phyloP scores from a whole-genome alignment of 208 protist genomes.

The Sergeia podlipaevii region DNA sequence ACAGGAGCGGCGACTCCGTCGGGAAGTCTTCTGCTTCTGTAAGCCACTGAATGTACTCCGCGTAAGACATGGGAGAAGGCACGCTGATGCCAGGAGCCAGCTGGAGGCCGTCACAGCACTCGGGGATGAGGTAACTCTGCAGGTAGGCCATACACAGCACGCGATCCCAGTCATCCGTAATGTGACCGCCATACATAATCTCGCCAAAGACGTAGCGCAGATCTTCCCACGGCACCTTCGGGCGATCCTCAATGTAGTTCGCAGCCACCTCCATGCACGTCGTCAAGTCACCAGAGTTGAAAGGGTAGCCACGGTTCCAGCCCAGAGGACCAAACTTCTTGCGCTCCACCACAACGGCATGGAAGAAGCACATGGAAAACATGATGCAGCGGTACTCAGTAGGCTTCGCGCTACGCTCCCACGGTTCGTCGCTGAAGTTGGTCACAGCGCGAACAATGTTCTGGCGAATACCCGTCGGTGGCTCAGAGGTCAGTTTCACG shows the following conservation, averaged over 20 bases:
- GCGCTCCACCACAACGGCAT: conserved; percentile 96
- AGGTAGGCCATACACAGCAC: conserved; percentile 97
- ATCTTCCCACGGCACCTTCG: conserved; percentile 98
- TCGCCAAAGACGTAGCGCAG: conserved; percentile 99
- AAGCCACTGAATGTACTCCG: conserved; percentile 96
- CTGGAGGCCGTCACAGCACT: conserved; percentile 90
- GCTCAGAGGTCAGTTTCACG: conserved; percentile 99
- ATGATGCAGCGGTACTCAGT: conserved; percentile 97
- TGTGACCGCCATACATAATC: conserved; percentile 99
- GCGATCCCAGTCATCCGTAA: conserved; percentile 98
- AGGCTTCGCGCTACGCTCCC: conserved; percentile 96
- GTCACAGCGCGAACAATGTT: conserved; percentile 96
- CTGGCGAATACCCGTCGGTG: conserved; percentile 95
- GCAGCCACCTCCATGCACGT: conserved; percentile 95
- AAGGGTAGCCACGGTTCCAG: conserved; percentile 98
- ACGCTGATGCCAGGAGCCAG: conserved; percentile 92
- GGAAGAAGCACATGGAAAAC: conserved; percentile 98
- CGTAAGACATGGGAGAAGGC: conserved; percentile 82
- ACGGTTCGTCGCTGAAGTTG: conserved; percentile 96
- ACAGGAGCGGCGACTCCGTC: conserved; percentile 94
- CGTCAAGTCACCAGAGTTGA: conserved; percentile 97
- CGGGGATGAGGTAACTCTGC: conserved; percentile 83
- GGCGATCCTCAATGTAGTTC: conserved; percentile 98
- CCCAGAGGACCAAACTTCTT: conserved; percentile 98
- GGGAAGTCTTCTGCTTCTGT: conserved; percentile 89